Evolutionary conservation across 2,329 filamentous ascomycete genomes (phyloP), one percentile per base, ranked within the genome.

Genomic region (Cladobotryum protrusum): DNA sequence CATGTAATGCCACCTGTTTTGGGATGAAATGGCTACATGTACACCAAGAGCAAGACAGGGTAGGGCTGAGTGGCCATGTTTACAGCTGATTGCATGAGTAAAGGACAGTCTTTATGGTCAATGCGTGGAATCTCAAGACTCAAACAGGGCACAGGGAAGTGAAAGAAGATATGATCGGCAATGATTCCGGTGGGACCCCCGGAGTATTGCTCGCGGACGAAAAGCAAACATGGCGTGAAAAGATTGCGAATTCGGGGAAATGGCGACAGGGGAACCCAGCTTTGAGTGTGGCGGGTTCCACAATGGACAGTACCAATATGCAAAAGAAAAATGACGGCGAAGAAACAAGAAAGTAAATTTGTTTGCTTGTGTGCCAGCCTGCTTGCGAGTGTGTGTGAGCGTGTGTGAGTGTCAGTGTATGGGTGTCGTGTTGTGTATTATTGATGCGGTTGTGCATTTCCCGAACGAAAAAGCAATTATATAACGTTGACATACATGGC

Each of bases 131-230:
- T 36, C 43, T 41, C 37, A 18, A 40, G 15, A 46, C 48, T 50
- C 44, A 39, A 29, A 4, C 24, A 29, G 24, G 24, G 24, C 24
- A 24, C 43, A 50, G 20, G 43, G 32, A 33, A 39, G 34, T 39
- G 24, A 41, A 29, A 42, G 24, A 41, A 51, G 36, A 29, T 18
- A 36, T 29, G 41, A 48, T 50, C 54, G 45, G 49, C 52, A 51
- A 48, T 51, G 46, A 50, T 46, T n/a, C 47, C 45, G 44, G 52
- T 50, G 47, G 34, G 50, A 29, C 24, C 54, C 46, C 39, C 45
- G 47, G 32, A 17, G 29, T 40, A 43, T 39, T 44, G 49, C 13
- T 19, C 29, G 24, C 24, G 20, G 44, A 20, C 17, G 41, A 12
- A 45, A 15, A 15, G 32, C 39, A 42, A 42, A 42, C 9, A 43